phyloP scores from a whole-genome alignment of 495 filamentous ascomycete species.

The Jackrogersella multiformis region DNA sequence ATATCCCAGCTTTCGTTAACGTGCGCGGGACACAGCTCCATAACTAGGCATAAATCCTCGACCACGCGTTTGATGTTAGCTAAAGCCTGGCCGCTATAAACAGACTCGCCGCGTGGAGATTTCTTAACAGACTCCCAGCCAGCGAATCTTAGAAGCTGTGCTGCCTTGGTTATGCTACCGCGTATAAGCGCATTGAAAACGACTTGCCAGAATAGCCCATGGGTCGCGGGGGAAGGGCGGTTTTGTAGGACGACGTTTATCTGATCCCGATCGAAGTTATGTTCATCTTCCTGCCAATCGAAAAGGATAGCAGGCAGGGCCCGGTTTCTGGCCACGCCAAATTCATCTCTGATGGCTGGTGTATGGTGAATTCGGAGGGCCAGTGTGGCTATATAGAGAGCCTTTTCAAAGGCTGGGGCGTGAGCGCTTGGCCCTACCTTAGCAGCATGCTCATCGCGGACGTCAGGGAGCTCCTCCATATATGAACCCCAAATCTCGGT shows the following conservation, averaged over 20 bases:
- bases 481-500: slow-evolving; percentile 65
- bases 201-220: slow-evolving; percentile 81
- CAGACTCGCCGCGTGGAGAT: slow-evolving; percentile 59
- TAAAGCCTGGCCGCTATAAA: slow-evolving; percentile 76
- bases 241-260: slow-evolving; percentile 66
- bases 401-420: slow-evolving; percentile 70
- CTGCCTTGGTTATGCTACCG: slow-evolving; percentile 71
- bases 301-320: slow-evolving; percentile 78
- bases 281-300: slow-evolving; percentile 77
- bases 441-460: slow-evolving; percentile 61
- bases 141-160: slow-evolving; percentile 70
- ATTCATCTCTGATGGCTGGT: slow-evolving; percentile 51
- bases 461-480: slow-evolving; percentile 55
- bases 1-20: slow-evolving; percentile 76
- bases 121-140: slow-evolving; percentile 76
- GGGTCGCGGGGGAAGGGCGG: slow-evolving; percentile 75
- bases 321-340: slow-evolving; percentile 45
- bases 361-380: slow-evolving; percentile 81
- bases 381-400: slow-evolving; percentile 74
- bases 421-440: slow-evolving; percentile 71
- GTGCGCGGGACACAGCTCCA: slow-evolving; percentile 75
- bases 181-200: slow-evolving; percentile 73
- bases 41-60: slow-evolving; percentile 67
- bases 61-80: slow-evolving; percentile 75
- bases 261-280: slow-evolving; percentile 69